These are phyloP conservation scores for Cryphonectria carpinicola DNA, from an alignment of 2,329 filamentous ascomycete genomes.

Conservation along the genomic window DNA sequence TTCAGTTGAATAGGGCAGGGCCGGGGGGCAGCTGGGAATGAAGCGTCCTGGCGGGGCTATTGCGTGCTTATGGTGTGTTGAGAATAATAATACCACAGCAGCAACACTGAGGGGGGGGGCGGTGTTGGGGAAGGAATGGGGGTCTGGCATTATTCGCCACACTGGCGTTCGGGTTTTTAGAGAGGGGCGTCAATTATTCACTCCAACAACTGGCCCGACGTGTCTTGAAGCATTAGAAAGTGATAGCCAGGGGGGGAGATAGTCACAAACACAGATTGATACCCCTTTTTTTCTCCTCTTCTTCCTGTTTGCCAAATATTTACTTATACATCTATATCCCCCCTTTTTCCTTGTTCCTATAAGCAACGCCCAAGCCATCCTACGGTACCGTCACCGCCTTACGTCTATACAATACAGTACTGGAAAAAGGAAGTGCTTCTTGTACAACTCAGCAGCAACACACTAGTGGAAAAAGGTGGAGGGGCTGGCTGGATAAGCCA, in stretches of 20 bases:
- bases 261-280: slow-evolving; percentile 24
- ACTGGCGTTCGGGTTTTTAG: slow-evolving; percentile 13
- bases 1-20: not conserved
- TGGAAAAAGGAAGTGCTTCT: not conserved
- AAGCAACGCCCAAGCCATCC: not conserved
- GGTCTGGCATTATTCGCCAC: slow-evolving; percentile 22
- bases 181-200: not conserved
- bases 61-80: slow-evolving; percentile 19
- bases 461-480: not conserved
- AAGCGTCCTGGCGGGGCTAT: slow-evolving; percentile 16
- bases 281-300: slow-evolving; percentile 4
- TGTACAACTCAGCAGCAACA: not conserved
- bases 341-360: not conserved
- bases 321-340: not conserved
- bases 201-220: not conserved
- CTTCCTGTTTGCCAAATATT: not conserved
- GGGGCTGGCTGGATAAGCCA: not conserved
- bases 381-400: not conserved
- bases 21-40: slow-evolving; percentile 10
- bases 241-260: not conserved
- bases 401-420: not conserved
- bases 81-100: not conserved
- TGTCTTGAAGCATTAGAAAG: slow-evolving; percentile 1
- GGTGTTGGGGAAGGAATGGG: slow-evolving; percentile 10
- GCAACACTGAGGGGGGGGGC: slow-evolving; percentile 4